Evolutionary conservation across 495 filamentous ascomycete genomes (phyloP), one percentile per base, ranked within the genome.

Genomic region (Trichoderma virens): DNA sequence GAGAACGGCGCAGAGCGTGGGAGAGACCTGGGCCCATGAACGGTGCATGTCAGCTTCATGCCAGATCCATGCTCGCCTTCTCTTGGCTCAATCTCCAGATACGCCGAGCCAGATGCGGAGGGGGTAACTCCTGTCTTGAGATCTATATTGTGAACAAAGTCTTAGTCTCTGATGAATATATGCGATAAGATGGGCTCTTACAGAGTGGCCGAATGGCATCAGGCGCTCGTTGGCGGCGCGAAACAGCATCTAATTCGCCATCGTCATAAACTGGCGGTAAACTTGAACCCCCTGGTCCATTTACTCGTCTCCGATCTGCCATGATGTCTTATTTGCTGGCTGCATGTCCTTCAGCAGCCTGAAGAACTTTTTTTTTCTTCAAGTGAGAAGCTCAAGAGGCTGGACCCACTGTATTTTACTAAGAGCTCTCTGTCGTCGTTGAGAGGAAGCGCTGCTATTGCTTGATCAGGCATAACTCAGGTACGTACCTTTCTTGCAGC

Each of bases 81-180:
- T 47, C 82, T 73, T 38, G 82, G 80, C 73, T 88, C 85, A 64
- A 96, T 85, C 79, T 98, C 94, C 64, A 97, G 82, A 71, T 97
- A 98, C 62, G 95, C 89, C 32, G 93, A 97, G 60, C 94, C 94
- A 27, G 91, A 91, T 8, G 95, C 94, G 2, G 94, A 95, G 13
- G 95, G 94, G 3, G 92, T 92, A 27, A 98, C 83, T 56, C 90
- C 90, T 13, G 94, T 98, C 76, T 94, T 91, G 34, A 98, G 79
- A 68, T 92, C 93, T 98, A 62, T n/a, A n/a, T n/a, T n/a, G 1
- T 7, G 59, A 41, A 60, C 27, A 54, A 62, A 67, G 30, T 45
- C 38, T 59, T 51, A 62, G 62, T 67, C 28, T 20, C 62, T 25
- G n/a, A 4, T 54, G 34, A 14, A 60, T 34, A 18, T 14, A 62